A percentile compares a stretch with the other conserved stretches of the same genome.
Conservation (phyloP, 257 asterid genomes). For the Solanum ahanhuiri region DNA sequence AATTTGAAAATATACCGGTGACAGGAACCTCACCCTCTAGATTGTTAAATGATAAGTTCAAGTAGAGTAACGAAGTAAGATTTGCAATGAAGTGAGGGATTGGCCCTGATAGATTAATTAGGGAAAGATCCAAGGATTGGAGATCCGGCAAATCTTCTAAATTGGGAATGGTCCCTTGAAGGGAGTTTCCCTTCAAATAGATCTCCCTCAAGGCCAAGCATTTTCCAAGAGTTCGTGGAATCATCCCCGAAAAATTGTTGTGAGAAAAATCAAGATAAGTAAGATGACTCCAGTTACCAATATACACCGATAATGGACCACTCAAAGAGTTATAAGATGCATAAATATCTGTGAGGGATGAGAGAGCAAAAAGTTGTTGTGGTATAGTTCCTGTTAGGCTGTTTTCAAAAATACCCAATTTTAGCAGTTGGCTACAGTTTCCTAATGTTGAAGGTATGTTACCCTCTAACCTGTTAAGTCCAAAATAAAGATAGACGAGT, state of each 20-base stretch:
- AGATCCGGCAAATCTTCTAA: constrained; percentile 13
- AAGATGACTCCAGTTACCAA: constrained; percentile 27
- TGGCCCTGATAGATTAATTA: constrained; percentile 23
- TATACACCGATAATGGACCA: constrained; percentile 22
- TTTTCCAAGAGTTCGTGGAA: constrained; percentile 18
- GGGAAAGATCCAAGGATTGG: constrained; percentile 26
- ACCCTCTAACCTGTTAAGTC: constrained; percentile 31
- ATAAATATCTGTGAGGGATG: constrained; percentile 16
- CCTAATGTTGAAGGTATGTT: constrained; percentile 28
- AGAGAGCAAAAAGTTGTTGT: constrained; percentile 17
- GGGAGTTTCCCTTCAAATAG: constrained; percentile 16
- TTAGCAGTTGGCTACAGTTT: constrained; percentile 20
- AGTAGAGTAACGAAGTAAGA: constrained; percentile 9
- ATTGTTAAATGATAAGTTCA: constrained; percentile 34
- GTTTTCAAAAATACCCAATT: constrained; percentile 17
- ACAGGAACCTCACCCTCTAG: constrained; percentile 31
- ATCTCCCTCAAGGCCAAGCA: constrained; percentile 20
- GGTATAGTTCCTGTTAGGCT: constrained; percentile 34
- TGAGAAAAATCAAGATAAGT: not conserved
- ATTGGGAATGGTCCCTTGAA: constrained; percentile 25
- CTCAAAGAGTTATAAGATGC: constrained; percentile 23
- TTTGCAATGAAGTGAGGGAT: constrained; percentile 19
- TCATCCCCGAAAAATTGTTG: constrained; percentile 23
- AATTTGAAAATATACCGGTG: constrained; percentile 21
- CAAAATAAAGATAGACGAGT: constrained; percentile 14